phyloP scores from a whole-genome alignment of 495 filamentous ascomycete species.

The Lophiostoma macrostomum region DNA sequence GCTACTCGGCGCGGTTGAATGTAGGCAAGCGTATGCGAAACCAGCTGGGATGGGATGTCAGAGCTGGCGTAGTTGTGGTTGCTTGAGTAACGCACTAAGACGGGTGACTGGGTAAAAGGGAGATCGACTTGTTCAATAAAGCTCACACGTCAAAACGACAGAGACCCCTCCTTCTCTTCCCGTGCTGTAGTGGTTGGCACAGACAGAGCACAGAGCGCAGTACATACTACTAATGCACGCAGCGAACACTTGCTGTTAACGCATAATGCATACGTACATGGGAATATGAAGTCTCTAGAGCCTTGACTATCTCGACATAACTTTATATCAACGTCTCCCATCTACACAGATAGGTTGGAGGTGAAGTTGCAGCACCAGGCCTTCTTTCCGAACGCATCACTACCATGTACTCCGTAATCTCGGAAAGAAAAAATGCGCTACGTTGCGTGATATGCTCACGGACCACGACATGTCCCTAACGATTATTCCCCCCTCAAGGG shows the following conservation, averaged over 20 bases:
- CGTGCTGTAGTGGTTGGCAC: background rate
- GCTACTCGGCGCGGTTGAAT: no score
- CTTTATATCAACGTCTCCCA: no score
- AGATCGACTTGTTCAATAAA: constrained; percentile 22
- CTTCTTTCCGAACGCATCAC: no score
- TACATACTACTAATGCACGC: constrained; percentile 17
- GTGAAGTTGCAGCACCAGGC: no score
- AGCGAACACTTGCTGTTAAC: constrained; percentile 15
- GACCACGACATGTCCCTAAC: no score
- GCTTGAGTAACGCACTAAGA: background rate
- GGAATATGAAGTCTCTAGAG: background rate
- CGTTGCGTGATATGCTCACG: no score
- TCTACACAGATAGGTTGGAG: no score
- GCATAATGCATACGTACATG: constrained; percentile 8
- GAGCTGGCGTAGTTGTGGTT: background rate
- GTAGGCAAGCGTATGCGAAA: no score
- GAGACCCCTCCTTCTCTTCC: background rate
- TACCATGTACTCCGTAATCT: no score
- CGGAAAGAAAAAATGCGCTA: no score
- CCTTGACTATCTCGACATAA: no score
- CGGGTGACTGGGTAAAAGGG: constrained; percentile 23
- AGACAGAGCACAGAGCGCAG: constrained; percentile 5
- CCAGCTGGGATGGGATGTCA: background rate
- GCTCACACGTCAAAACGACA: background rate
- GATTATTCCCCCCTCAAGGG: no score